Base-by-base conservation (phyloP, 176 grass and related monocot genomes). In the Musa beccarii region DNA sequence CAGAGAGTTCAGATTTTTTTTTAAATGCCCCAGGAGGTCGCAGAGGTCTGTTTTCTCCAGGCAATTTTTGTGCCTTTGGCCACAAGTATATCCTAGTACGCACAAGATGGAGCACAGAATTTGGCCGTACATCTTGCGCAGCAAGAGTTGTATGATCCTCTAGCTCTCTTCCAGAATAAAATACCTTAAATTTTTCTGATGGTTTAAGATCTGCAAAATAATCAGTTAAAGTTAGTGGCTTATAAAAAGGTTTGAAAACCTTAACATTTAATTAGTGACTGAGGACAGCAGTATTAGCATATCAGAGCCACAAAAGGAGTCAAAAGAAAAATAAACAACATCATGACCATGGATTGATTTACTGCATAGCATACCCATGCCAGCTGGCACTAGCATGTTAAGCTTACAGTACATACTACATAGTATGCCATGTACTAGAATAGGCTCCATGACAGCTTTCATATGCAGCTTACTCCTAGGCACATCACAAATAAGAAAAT, bases 61-160 rank as follows among this genome's bases (percentile, higher is more conserved):
- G 95, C 63, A 98, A 87, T 74, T 85, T 93, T 77, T 98, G 89
- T 53, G 95, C 90, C 82, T 87, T 93, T 49, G 95, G 80, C 90
- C 95, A 98, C 54, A 98, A 78, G 83, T 89, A 78, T 76, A 98
- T 79, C 80, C 84, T 87, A 52, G 90, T 89, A 20, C 86, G 88
- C 77, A 98, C 90, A 81, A 93, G 79, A 82, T 98, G 86, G 54
- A 98, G 78, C 81, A 98, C 72, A 68, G 95, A 98, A 73, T 91
- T 93, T 69, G 88, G 82, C 23, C 84, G 86, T 24, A 98, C 78
- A 52, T 85, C 79, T 83, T 93, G 90, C 77, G 62, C 86, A 22
- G 84, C 78, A 51, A 98, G 76, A 51, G 95, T 91, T 26, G 78
- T 84, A 72, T 81, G 80, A 74, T 93, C 90, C 69, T 84, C 72